Conservation (phyloP, 1,284 basidiomycete species). For the Trametes pubescens region DNA sequence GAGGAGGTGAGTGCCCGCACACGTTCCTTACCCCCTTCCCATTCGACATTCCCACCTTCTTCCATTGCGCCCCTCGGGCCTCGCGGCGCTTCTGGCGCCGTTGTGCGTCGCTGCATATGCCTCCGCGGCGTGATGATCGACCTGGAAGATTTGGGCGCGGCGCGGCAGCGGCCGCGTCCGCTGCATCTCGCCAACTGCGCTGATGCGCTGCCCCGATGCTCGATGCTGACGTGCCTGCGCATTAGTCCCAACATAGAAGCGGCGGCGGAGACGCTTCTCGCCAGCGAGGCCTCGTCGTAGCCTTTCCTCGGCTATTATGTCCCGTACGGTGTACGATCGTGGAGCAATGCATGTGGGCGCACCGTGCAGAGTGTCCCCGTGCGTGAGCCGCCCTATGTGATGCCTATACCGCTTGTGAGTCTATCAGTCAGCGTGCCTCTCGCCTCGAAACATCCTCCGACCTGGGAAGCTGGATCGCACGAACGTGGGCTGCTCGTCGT, state of each 20-base stretch:
- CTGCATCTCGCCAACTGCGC: constrained; percentile 19
- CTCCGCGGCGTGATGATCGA: constrained; percentile 5
- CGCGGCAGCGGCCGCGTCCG: constrained; percentile 1
- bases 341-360: constrained; percentile 19
- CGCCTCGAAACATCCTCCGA: too few species aligned
- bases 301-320: constrained; percentile 8
- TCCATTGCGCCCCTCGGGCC: not conserved
- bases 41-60: not conserved
- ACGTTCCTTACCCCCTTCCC: not conserved
- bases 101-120: not conserved
- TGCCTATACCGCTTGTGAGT: not conserved
- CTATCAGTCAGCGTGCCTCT: constrained; percentile 9
- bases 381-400: not conserved
- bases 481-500: constrained; percentile 8
- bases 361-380: not conserved
- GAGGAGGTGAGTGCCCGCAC: constrained; percentile 66
- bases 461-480: not conserved
- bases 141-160: constrained; percentile 4
- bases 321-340: not conserved
- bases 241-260: constrained; percentile 77
- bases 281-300: constrained; percentile 27
- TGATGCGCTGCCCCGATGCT: not conserved
- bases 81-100: not conserved
- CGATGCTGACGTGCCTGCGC: constrained; percentile 18
- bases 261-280: constrained; percentile 82